Evolutionary conservation across 306 rosid species (phyloP), one percentile per base, ranked within the genome.

Genomic region (Quercus mongolica): DNA sequence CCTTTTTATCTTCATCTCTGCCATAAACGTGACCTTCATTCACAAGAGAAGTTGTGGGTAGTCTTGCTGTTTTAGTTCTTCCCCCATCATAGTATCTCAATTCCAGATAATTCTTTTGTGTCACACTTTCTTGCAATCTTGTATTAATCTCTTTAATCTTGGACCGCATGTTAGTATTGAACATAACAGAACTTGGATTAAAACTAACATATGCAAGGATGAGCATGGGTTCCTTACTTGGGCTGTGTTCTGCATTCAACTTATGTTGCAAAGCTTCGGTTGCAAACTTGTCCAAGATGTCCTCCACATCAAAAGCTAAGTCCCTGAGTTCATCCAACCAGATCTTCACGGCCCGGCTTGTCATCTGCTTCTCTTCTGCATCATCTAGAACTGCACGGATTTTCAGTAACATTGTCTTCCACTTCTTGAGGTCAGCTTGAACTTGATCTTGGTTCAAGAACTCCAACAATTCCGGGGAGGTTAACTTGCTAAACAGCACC

Each of bases 281-380:
- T 2, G 72, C 67, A 61, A 54, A 69, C 33, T 80, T 74, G 26
- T 82, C 78, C 19, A 86, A 69, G 8, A 68, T 4, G 54, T 84
- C 79, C 2, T 80, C 84, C 6, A 84, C 14, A 1, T 71, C 54
- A 28, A 38, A 49, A 30, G 85, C 71, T 38, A 71, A 75, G 67
- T 74, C 64, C 28, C 15, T 20, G 15, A 84, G 82, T 11, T 62
- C 57, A 1, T 52, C 20, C 14, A 80, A 71, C 85, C 85, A 77
- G 3, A 19, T 11, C 4, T 68, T 31, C 26, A 84, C 61, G 0
- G 21, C 49, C 11, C 6, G 1, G 7, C 10, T 4, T 0, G 20
- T 31, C 1, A 35, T 19, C 5, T 75, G 71, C 71, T 75, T 75
- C 44, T 75, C 58, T 41, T 75, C 59, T 14, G 65, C 31, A 38